Conservation (phyloP, 2,329 filamentous ascomycete species). For the Lecanoromycetidae sp. region DNA sequence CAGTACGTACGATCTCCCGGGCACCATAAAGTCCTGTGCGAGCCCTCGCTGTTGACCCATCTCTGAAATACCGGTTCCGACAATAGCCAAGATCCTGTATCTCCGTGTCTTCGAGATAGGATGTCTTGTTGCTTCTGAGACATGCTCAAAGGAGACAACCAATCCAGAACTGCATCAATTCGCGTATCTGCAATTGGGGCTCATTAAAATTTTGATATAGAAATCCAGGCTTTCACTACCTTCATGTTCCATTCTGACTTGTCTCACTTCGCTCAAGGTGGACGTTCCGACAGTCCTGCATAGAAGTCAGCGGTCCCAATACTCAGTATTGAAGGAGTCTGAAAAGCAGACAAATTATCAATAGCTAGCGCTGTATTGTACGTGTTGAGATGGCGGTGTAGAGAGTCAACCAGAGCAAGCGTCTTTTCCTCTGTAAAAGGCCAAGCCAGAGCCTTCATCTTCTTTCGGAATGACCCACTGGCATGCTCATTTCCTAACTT, state of each 20-base stretch:
- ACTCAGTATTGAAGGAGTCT: neutral
- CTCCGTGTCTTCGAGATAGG: constrained; percentile 26
- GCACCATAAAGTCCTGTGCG: constrained; percentile 31
- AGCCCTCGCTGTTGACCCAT: constrained; percentile 23
- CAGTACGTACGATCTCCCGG: constrained; percentile 27
- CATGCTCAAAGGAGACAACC: constrained; percentile 31
- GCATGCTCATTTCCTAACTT: neutral
- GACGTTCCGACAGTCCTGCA: neutral
- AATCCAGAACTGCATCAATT: constrained; percentile 23
- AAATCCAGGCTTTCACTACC: neutral
- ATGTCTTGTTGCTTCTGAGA: constrained; percentile 31
- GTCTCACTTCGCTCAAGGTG: neutral
- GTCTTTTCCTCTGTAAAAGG: constrained; percentile 4
- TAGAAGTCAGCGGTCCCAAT: neutral
- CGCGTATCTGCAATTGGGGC: neutral
- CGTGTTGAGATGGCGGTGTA: neutral
- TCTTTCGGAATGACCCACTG: neutral
- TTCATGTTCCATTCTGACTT: neutral
- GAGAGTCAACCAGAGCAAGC: neutral
- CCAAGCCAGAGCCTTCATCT: constrained; percentile 2
- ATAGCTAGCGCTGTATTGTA: neutral
- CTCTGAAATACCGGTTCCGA: constrained; percentile 25
- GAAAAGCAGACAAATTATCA: neutral
- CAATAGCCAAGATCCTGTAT: constrained; percentile 38
- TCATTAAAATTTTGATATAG: too few relatives aligned